Percentiles rank a stretch among this genome's conserved stretches.
These are phyloP conservation scores for Pluteus cervinus DNA, from an alignment of 768 basidiomycete genomes.

Conservation along the genomic window DNA sequence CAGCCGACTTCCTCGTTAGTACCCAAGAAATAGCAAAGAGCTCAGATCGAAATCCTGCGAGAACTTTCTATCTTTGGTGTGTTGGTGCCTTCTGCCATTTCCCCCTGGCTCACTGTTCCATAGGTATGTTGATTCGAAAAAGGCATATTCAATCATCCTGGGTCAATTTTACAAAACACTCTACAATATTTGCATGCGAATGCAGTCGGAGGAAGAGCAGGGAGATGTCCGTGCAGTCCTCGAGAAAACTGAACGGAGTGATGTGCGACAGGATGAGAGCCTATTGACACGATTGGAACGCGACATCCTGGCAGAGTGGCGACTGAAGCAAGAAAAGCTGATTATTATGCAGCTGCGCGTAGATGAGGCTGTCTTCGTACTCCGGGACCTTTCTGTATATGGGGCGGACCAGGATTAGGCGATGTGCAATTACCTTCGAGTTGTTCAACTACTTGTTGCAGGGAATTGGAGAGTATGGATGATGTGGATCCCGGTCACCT, in stretches of 20 bases:
- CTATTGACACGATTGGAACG: constrained; percentile 72
- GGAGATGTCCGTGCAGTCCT: constrained; percentile 65
- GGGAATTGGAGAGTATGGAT: too few species aligned
- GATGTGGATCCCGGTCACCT: too few species aligned
- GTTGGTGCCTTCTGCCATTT: constrained; percentile 7
- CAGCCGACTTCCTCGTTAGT: constrained; percentile 78
- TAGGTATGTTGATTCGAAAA: constrained; percentile 86
- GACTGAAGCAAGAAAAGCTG: constrained; percentile 67
- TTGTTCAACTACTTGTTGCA: not conserved
- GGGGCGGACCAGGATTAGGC: constrained; percentile 43
- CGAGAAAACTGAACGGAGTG: constrained; percentile 73
- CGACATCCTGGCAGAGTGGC: constrained; percentile 68
- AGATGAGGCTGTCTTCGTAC: constrained; percentile 84
- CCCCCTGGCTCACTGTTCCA: constrained; percentile 6
- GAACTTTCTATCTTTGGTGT: constrained; percentile 91
- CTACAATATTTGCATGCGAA: constrained; percentile 75
- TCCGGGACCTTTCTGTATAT: constrained; percentile 67
- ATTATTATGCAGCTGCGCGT: constrained; percentile 78
- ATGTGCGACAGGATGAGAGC: constrained; percentile 72
- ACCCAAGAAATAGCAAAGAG: constrained; percentile 91
- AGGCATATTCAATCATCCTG: constrained; percentile 75
- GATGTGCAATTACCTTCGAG: not conserved
- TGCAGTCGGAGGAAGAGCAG: constrained; percentile 67
- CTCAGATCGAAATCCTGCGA: constrained; percentile 81
- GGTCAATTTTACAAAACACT: constrained; percentile 84